phyloP scores from a whole-genome alignment of 257 asterid genomes.

The Solanum gandarillasii region DNA sequence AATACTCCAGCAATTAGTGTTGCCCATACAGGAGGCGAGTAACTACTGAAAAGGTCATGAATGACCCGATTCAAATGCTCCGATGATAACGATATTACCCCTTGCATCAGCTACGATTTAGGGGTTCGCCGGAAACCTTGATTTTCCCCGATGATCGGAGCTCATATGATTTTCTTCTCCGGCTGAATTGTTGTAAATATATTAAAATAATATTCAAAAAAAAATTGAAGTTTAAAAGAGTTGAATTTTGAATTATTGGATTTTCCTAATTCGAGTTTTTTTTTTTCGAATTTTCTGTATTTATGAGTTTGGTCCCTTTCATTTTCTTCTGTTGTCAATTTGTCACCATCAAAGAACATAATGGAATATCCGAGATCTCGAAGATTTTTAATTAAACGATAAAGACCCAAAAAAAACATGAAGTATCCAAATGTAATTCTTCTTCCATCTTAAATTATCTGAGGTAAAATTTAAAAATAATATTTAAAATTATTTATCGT shows the following conservation, averaged over 20 bases:
- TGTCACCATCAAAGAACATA: not conserved
- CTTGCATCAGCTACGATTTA: conserved; percentile 3
- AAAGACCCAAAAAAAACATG: not conserved
- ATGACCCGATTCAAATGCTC: conserved; percentile 1
- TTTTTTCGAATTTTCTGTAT: not conserved
- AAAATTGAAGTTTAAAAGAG: not conserved
- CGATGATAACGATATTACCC: not conserved
- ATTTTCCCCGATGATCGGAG: not conserved
- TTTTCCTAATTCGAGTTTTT: not conserved
- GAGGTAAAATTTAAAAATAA: no score
- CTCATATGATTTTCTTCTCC: not conserved
- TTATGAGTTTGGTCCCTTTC: not conserved
- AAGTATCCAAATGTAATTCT: not conserved
- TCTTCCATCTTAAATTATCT: not conserved
- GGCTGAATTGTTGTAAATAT: not conserved
- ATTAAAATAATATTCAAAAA: not conserved
- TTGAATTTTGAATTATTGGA: not conserved
- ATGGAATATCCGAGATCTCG: not conserved
- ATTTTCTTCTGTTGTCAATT: not conserved
- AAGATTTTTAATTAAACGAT: not conserved
- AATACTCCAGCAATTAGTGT: conserved; percentile 61
- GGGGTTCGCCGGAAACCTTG: not conserved
- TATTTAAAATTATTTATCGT: no score
- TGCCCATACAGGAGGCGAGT: conserved; percentile 89
- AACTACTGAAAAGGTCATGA: conserved; percentile 1